Percentiles rank a stretch among this genome's conserved stretches.
Evolutionary conservation across 2,329 filamentous ascomycete species (phyloP).

Genomic region (Phoma sp.): DNA sequence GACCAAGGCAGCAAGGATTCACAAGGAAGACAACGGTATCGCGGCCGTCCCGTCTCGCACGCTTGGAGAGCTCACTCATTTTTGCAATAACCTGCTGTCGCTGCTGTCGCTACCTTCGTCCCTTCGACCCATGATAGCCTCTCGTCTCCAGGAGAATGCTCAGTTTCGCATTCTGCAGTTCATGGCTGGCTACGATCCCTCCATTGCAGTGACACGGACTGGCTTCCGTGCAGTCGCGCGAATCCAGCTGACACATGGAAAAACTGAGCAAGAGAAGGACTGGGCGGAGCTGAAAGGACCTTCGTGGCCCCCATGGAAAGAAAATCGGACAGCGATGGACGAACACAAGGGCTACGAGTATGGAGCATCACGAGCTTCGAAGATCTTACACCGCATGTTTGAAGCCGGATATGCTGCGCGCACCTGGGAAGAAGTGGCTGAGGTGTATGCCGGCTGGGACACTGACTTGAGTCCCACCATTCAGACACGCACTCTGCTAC

Average conservation of each 20-base stretch:
- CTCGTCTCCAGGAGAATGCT: constrained; percentile 60
- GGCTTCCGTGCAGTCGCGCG: constrained; percentile 64
- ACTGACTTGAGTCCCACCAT: constrained; percentile 68
- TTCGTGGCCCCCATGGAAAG: constrained; percentile 72
- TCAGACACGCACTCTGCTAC: constrained; percentile 60
- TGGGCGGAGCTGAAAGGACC: constrained; percentile 66
- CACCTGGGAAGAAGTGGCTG: constrained; percentile 61
- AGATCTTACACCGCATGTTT: constrained; percentile 62
- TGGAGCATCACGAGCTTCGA: constrained; percentile 63
- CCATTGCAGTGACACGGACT: constrained; percentile 61
- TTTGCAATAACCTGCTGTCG: constrained; percentile 58
- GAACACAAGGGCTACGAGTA: constrained; percentile 62
- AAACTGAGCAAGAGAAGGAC: constrained; percentile 61
- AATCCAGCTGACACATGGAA: constrained; percentile 64
- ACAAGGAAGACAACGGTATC: not conserved
- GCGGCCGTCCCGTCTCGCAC: constrained; percentile 5
- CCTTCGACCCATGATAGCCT: constrained; percentile 57
- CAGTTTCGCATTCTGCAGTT: constrained; percentile 63
- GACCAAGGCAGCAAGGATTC: constrained; percentile 30
- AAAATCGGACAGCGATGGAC: constrained; percentile 66
- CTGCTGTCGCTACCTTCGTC: constrained; percentile 57
- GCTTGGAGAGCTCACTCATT: constrained; percentile 40
- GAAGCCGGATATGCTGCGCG: constrained; percentile 63
- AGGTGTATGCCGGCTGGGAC: constrained; percentile 67
- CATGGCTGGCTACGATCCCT: constrained; percentile 62